Evolutionary conservation across 2,329 filamentous ascomycete species (phyloP).

Genomic region (Pseudogymnoascus sp.): DNA sequence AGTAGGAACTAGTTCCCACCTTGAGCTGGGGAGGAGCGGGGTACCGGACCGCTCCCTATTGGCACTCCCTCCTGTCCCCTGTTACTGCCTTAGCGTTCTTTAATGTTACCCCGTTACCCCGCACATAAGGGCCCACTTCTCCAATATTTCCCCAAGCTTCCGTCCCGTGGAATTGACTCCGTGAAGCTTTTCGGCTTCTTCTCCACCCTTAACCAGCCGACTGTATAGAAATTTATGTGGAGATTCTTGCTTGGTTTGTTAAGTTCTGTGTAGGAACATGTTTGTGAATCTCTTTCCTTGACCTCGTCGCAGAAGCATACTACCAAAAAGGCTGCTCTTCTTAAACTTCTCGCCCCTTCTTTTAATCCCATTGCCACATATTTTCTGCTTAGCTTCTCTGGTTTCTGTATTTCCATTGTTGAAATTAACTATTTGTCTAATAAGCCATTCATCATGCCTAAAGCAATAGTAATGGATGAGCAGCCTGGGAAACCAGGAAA

Average conservation of each 20-base stretch:
- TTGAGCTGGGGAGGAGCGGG: background rate
- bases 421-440: background rate
- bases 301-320: too few relatives aligned
- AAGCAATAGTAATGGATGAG: conserved; percentile 45
- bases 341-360: background rate
- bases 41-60: background rate
- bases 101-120: background rate
- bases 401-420: background rate
- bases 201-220: background rate
- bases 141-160: background rate
- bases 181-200: background rate
- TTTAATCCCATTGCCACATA: background rate
- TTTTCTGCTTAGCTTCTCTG: background rate
- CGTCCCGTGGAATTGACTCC: background rate
- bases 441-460: conserved; percentile 23
- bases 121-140: background rate
- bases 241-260: background rate
- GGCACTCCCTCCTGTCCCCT: background rate
- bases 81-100: background rate
- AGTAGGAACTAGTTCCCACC: background rate
- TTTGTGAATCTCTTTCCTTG: background rate
- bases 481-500: conserved; percentile 77
- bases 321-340: background rate
- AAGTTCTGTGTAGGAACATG: background rate
- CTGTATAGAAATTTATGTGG: background rate